These are phyloP conservation scores for Avena atlantica DNA, from an alignment of 176 grass and related monocot species.

Conservation along the genomic window DNA sequence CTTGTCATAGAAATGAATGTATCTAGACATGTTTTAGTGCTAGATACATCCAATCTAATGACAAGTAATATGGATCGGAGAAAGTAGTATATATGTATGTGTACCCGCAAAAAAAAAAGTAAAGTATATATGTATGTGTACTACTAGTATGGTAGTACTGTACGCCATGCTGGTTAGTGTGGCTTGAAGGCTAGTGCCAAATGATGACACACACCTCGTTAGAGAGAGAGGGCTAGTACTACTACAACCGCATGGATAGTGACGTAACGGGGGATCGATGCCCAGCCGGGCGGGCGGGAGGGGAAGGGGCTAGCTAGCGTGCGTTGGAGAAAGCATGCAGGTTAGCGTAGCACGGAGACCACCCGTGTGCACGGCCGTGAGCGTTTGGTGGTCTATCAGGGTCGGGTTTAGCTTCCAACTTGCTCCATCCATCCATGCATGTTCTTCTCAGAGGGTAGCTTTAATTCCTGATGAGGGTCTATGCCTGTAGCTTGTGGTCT, in stretches of 20 bases:
- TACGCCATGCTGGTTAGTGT: conserved; percentile 44
- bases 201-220: conserved; percentile 46
- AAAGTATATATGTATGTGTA: too few species aligned
- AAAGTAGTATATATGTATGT: too few species aligned
- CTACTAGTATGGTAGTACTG: not conserved
- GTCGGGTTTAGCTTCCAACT: conserved; percentile 47
- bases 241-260: conserved; percentile 46
- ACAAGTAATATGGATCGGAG: too few species aligned
- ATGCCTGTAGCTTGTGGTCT: not conserved
- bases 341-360: conserved; percentile 65
- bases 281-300: not conserved
- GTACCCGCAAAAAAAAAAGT: too few species aligned
- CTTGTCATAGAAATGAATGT: too few species aligned
- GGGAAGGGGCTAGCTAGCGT: conserved; percentile 41
- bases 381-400: conserved; percentile 56
- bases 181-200: conserved; percentile 56
- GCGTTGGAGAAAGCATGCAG: conserved; percentile 57
- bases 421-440: conserved; percentile 9
- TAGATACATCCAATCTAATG: too few species aligned
- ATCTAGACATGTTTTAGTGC: too few species aligned
- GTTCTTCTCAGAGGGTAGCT: not conserved
- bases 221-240: not conserved
- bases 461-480: conserved; percentile 5
- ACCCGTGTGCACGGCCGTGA: conserved; percentile 36
- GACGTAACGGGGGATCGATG: conserved; percentile 25